These are phyloP conservation scores for Solanum peruvianum DNA, from an alignment of 257 asterid genomes.

Conservation along the genomic window DNA sequence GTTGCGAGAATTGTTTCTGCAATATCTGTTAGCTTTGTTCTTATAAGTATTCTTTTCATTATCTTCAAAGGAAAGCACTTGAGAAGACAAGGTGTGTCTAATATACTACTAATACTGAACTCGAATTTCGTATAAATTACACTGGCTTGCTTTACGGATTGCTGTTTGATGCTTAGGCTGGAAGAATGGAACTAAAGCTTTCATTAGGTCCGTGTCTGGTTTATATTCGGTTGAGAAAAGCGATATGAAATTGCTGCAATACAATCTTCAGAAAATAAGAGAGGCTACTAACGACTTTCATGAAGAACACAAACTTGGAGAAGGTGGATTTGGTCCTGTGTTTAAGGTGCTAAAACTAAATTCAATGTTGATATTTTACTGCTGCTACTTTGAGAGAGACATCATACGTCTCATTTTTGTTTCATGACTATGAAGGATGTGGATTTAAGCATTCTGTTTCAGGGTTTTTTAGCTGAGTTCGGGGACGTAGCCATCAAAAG, in stretches of 20 bases:
- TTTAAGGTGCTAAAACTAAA: slow-evolving; percentile 2
- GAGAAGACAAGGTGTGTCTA: not conserved
- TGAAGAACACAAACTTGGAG: slow-evolving; percentile 2
- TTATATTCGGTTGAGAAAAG: not conserved
- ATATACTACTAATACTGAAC: not conserved
- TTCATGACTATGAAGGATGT: not conserved
- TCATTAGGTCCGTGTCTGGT: not conserved
- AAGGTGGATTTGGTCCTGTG: slow-evolving; percentile 10
- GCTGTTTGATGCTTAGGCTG: not conserved
- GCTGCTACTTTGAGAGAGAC: not conserved
- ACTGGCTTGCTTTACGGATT: not conserved
- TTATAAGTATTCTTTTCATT: not conserved
- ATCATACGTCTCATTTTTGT: not conserved
- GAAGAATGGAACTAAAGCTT: not conserved
- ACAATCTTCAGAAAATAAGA: not conserved
- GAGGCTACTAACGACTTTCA: slow-evolving; percentile 4
- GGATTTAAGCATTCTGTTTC: not conserved
- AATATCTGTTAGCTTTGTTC: not conserved
- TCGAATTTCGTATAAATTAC: not conserved
- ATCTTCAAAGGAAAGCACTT: not conserved
- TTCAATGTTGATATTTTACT: not conserved
- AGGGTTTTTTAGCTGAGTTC: slow-evolving; percentile 7
- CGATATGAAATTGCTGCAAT: not conserved
- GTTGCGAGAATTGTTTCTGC: not conserved
- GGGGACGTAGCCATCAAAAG: slow-evolving; percentile 20